Base-by-base conservation (phyloP, 352 stramenopile species). In the Phytophthora colocasiae region DNA sequence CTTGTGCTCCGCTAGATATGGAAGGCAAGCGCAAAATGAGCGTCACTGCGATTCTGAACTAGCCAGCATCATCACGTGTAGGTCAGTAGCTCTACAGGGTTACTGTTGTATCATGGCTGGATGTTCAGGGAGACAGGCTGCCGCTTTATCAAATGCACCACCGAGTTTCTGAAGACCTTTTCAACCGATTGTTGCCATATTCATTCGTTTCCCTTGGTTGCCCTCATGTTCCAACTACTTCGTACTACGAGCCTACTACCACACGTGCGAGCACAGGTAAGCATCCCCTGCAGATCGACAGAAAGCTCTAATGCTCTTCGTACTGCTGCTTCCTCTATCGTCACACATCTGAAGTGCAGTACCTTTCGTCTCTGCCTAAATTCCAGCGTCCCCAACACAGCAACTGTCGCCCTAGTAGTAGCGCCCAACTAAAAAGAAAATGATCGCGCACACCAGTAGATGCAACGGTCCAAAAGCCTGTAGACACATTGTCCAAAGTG, bases 401-500 rank as follows among this genome's bases (percentile, higher is more conserved):
- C 63, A 46, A 36, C 8, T 63, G 50, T 15, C 46, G 26, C 14
- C 54, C 63, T 78, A 94, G 71, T 91, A 94, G 64, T 93, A 96
- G 71, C 86, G 87, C 3, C 89, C 89, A 62, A 96, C 77, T 68
- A 96, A 80, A 78, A 95, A 96, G 81, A 95, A 95, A 73, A 96
- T 86, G 72, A 96, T 92, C 44, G 87, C 87, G 58, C 85, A 94
- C 46, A 96, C 75, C 22, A 95, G 62, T 41, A 96, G 58, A 64
- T 96, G 89, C 58, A 95, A 84, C n/a, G 92, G 69, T 47, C 79
- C 80, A 46, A 95, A 94, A 29, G 75, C 75, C 83, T 95, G 52
- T 15, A 47, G 39, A 14, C 19, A 22, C n/a, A 46, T 27, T 38
- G 22, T 17, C 44, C 47, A 5, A 24, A 38, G 50, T 22, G 9